Percentiles rank a stretch among this genome's conserved stretches.
phyloP scores from a whole-genome alignment of 2,329 filamentous ascomycete species.

The Fusarium nelsonii region DNA sequence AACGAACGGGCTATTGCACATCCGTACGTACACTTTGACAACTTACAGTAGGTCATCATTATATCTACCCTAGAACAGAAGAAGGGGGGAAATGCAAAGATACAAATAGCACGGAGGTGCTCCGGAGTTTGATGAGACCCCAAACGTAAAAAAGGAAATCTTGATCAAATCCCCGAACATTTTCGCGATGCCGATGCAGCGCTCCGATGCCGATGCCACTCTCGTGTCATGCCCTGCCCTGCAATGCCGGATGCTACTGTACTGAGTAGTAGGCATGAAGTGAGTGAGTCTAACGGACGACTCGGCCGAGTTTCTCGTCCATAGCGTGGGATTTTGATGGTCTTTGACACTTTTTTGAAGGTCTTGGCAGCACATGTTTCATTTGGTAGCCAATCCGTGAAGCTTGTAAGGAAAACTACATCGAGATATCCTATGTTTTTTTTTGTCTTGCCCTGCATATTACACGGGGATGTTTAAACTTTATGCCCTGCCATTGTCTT shows the following conservation, averaged over 20 bases:
- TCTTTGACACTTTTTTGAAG: not conserved
- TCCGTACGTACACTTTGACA: not conserved
- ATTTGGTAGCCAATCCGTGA: constrained; percentile 13
- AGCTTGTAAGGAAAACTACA: constrained; percentile 12
- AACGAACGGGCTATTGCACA: not conserved
- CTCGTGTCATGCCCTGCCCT: constrained; percentile 7
- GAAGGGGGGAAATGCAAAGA: not conserved
- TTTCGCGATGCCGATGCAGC: constrained; percentile 24
- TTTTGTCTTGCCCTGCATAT: not conserved
- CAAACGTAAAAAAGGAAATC: not conserved
- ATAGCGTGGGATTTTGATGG: not conserved
- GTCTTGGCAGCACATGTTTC: constrained; percentile 26
- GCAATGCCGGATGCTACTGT: constrained; percentile 9
- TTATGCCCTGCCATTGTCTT: constrained; percentile 15
- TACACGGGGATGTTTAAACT: not conserved
- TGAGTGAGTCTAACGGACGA: not conserved
- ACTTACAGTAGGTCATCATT: not conserved
- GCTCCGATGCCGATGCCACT: constrained; percentile 25
- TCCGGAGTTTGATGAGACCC: constrained; percentile 16
- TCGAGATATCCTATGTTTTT: constrained; percentile 24
- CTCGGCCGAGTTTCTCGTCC: constrained; percentile 5
- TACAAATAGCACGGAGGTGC: constrained; percentile 6
- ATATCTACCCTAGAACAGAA: not conserved
- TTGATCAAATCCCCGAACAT: not conserved
- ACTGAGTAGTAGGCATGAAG: not conserved